A percentile compares a stretch with the other conserved stretches of the same genome.
Evolutionary conservation across 1,284 basidiomycete genomes (phyloP).

Genomic region (Leucoagaricus sp.): DNA sequence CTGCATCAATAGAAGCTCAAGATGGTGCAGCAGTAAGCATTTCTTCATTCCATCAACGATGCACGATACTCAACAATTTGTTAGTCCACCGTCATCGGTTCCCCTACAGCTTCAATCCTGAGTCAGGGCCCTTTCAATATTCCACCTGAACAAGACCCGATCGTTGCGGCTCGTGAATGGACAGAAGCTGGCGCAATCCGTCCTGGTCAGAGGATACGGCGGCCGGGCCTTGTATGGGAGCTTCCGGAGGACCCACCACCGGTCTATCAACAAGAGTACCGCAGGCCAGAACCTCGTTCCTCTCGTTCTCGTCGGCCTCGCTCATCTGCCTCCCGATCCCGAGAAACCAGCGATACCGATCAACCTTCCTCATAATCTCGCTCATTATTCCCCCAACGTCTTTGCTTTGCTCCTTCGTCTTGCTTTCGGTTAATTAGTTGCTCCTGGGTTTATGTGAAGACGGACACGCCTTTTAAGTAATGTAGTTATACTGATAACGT

Average conservation of each 20-base stretch:
- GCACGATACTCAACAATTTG: constrained; percentile 35
- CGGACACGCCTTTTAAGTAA: neutral
- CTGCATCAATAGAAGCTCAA: constrained; percentile 71
- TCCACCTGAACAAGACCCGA: constrained; percentile 63
- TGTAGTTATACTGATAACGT: constrained; percentile 6
- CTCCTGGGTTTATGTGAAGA: neutral
- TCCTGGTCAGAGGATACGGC: constrained; percentile 42
- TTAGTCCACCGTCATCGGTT: constrained; percentile 69
- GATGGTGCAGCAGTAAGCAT: constrained; percentile 71
- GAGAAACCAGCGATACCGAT: constrained; percentile 13
- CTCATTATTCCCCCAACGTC: neutral
- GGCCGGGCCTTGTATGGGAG: constrained; percentile 15
- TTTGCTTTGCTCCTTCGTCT: neutral
- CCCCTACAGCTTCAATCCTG: constrained; percentile 68
- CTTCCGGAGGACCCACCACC: constrained; percentile 15
- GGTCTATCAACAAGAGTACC: constrained; percentile 13
- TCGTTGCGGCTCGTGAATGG: constrained; percentile 67
- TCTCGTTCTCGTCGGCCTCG: constrained; percentile 1
- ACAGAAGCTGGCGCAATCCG: constrained; percentile 29
- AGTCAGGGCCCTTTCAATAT: constrained; percentile 58
- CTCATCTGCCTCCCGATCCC: constrained; percentile 3
- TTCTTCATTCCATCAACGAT: constrained; percentile 3
- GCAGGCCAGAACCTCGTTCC: constrained; percentile 7
- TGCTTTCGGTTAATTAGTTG: neutral
- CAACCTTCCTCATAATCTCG: neutral